phyloP scores from a whole-genome alignment of 2,329 filamentous ascomycete species.

The Lachnellula hyalina region DNA sequence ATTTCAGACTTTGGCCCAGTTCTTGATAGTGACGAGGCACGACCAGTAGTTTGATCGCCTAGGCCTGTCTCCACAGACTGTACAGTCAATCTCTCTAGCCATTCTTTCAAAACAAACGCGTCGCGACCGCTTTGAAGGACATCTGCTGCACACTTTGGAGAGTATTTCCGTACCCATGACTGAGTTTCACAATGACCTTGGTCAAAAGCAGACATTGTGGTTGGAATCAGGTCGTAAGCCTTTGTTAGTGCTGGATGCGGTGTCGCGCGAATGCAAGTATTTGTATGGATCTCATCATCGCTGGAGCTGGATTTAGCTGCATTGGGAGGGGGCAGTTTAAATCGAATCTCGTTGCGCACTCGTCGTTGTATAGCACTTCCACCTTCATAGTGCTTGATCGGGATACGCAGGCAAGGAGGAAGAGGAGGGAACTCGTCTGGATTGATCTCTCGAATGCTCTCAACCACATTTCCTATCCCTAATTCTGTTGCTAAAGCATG shows the following conservation, averaged over 20 bases:
- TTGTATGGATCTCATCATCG: constrained; percentile 34
- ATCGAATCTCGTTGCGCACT: constrained; percentile 42
- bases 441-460: constrained; percentile 21
- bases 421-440: constrained; percentile 36
- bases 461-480: constrained; percentile 14
- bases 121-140: constrained; percentile 74
- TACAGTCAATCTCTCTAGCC: constrained; percentile 73
- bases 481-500: constrained; percentile 17
- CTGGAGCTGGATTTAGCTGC: constrained; percentile 23
- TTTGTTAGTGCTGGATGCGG: constrained; percentile 54
- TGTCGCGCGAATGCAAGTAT: constrained; percentile 15
- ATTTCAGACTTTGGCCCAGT: constrained; percentile 30
- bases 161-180: constrained; percentile 81
- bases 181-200: constrained; percentile 65
- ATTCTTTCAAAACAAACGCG: constrained; percentile 66
- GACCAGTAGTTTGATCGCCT: constrained; percentile 22
- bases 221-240: constrained; percentile 55
- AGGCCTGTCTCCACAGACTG: constrained; percentile 65
- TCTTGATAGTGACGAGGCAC: constrained; percentile 15
- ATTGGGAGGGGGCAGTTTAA: constrained; percentile 4
- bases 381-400: constrained; percentile 52
- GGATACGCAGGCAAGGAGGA: constrained; percentile 47
- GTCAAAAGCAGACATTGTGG: constrained; percentile 73
- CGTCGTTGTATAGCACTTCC: constrained; percentile 48
- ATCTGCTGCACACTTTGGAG: constrained; percentile 61